Evolutionary conservation across 73 alveolate genomes (phyloP).

Genomic region (Paramecium biaurelia): DNA sequence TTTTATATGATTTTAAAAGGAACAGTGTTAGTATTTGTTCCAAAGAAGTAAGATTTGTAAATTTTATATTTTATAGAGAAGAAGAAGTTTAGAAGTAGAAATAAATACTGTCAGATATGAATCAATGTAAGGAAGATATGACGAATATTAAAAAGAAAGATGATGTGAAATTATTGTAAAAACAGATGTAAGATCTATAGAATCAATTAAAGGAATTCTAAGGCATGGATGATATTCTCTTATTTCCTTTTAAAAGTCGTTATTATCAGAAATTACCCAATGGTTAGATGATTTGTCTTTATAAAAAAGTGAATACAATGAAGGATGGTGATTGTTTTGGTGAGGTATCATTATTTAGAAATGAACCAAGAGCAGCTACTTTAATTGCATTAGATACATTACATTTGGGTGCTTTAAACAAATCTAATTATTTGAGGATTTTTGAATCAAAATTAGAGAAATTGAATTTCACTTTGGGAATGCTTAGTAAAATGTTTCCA

Average conservation of each 20-base stretch:
- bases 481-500: background rate
- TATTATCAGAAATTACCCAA: background rate
- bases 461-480: slow-evolving; percentile 18
- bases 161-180: background rate
- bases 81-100: background rate
- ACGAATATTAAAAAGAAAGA: too few relatives aligned
- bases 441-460: slow-evolving; percentile 2
- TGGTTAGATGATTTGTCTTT: background rate
- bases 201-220: background rate
- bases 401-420: background rate
- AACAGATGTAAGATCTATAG: background rate
- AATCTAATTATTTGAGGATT: background rate
- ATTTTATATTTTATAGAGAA: background rate
- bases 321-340: slow-evolving; percentile 79
- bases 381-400: slow-evolving; percentile 59
- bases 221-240: background rate
- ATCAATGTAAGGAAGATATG: background rate
- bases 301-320: background rate
- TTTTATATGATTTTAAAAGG: slow-evolving; percentile 22
- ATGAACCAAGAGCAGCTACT: slow-evolving; percentile 79
- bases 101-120: background rate
- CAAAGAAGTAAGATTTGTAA: background rate
- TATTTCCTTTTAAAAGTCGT: background rate
- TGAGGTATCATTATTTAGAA: slow-evolving; percentile 71
- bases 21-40: background rate